Evolutionary conservation across 106 monocot species (phyloP), one percentile per base, ranked within the genome.

Genomic region (Vanilla planifolia): DNA sequence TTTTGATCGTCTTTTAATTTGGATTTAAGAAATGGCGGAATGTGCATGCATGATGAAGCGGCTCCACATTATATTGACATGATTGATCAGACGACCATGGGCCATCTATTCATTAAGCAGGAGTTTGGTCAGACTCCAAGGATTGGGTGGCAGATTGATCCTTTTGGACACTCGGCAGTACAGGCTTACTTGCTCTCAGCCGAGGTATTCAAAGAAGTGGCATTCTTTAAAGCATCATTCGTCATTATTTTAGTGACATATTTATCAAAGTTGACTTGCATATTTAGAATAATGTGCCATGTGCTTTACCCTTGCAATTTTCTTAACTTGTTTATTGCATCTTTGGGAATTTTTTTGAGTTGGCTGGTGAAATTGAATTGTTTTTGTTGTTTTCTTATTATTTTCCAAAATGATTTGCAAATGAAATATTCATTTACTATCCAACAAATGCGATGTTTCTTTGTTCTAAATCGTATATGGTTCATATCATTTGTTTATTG

Each of bases 21-120:
- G 16, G 64, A 55, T 74, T 61, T 43, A 70, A 96, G 96, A 72
- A 98, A 98, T 66, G 98, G 98, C 8, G 98, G 92, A 6, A 85
- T 84, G 92, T 98, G 98, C 70, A 98, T 98, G 98, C 98, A 98
- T 41, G 98, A 98, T 62, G 98, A 98, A 57, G 98, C 98, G 1
- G 55, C 98, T 28, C 46, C 79, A 3, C 92, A 88, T 63, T 98
- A 92, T 77, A 85, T 98, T 62, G 98, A 98, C 71, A 98, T 98
- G 92, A 92, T 98, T 35, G 98, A 98, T 68, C 98, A 98, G 73
- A 98, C 98, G 7, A 88, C 98, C 5, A 74, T 98, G 6, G 98
- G 98, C 21, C 98, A 92, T 27, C 76, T 75, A 15, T 88, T 92
- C 61, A 79, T 98, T 56, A 85, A 82, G 77, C 47, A 98, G 57